Percentiles rank a stretch among this genome's conserved stretches.
phyloP scores from a whole-genome alignment of 805 yeast genomes.

The Candida chilensis region DNA sequence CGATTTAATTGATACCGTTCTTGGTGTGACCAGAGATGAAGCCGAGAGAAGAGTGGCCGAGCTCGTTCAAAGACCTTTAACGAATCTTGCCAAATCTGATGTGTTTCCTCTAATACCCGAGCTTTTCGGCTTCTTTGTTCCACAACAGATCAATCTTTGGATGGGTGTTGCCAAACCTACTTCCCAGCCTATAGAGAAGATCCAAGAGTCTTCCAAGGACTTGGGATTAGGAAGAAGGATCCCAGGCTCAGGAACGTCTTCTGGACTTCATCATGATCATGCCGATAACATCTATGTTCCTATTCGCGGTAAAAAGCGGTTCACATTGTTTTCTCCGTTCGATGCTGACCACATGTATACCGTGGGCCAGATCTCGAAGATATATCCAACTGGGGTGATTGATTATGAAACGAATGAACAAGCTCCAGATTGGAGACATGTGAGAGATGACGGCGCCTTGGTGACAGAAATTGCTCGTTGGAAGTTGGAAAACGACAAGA shows the following conservation, averaged over 20 bases:
- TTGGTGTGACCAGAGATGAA: conserved; percentile 16
- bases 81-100: conserved; percentile 19
- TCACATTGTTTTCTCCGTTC: conserved; percentile 57
- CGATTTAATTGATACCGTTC: no score
- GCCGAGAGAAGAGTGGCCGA: conserved; percentile 35
- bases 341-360: conserved; percentile 54
- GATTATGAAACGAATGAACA: conserved; percentile 45
- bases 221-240: conserved; percentile 44
- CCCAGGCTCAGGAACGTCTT: conserved; percentile 53
- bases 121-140: conserved; percentile 31
- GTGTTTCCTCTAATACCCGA: conserved; percentile 31
- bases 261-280: conserved; percentile 77
- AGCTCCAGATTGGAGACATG: conserved; percentile 56
- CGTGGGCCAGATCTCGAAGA: conserved; percentile 46
- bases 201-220: conserved; percentile 3
- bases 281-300: conserved; percentile 68
- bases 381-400: conserved; percentile 57
- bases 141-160: conserved; percentile 75
- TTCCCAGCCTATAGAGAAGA: conserved; percentile 4
- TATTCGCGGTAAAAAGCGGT: conserved; percentile 50
- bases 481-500: conserved; percentile 18
- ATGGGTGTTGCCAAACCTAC: conserved; percentile 34
- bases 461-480: conserved; percentile 37
- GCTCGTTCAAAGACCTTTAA: conserved; percentile 55
- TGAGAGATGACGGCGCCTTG: conserved; percentile 57